A percentile compares a stretch with the other conserved stretches of the same genome.
Evolutionary conservation across 2,329 filamentous ascomycete genomes (phyloP).

Genomic region (Aspergillus alliaceus): DNA sequence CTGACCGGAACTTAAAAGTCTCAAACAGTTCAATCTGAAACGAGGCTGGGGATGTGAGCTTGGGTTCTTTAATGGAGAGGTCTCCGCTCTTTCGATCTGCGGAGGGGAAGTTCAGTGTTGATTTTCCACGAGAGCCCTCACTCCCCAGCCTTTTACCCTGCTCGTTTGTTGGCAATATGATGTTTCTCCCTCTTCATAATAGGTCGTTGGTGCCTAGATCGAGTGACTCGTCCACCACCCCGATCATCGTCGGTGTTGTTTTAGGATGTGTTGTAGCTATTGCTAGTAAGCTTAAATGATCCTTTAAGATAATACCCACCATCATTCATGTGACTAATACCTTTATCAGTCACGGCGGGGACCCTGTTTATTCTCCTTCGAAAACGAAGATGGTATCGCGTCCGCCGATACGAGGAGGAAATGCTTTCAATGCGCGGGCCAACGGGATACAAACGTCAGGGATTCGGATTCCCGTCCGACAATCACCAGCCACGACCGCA

Average conservation of each 20-base stretch:
- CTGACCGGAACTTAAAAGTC: slow-evolving; percentile 12
- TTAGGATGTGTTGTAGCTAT: slow-evolving; percentile 26
- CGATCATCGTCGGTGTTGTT: slow-evolving; percentile 30
- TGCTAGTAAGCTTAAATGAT: slow-evolving; percentile 29
- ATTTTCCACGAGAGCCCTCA: neutral
- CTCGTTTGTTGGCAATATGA: neutral
- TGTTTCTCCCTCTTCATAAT: neutral
- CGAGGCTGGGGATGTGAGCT: neutral
- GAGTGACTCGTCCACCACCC: slow-evolving; percentile 1
- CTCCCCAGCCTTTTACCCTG: neutral
- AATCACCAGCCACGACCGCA: slow-evolving; percentile 10
- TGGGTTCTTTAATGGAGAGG: neutral
- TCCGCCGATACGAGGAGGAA: slow-evolving; percentile 21
- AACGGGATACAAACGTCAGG: neutral
- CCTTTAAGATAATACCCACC: no score
- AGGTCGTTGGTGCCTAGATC: neutral
- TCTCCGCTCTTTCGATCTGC: neutral
- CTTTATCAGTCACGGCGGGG: slow-evolving; percentile 26
- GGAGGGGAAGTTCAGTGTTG: neutral
- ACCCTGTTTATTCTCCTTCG: slow-evolving; percentile 25
- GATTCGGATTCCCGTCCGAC: neutral
- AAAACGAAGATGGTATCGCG: slow-evolving; percentile 24
- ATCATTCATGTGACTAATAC: no score
- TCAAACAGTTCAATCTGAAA: slow-evolving; percentile 10
- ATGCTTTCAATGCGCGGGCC: slow-evolving; percentile 10